Evolutionary conservation across 2,329 filamentous ascomycete genomes (phyloP), one percentile per base, ranked within the genome.

Genomic region (Aspergillus sojae): DNA sequence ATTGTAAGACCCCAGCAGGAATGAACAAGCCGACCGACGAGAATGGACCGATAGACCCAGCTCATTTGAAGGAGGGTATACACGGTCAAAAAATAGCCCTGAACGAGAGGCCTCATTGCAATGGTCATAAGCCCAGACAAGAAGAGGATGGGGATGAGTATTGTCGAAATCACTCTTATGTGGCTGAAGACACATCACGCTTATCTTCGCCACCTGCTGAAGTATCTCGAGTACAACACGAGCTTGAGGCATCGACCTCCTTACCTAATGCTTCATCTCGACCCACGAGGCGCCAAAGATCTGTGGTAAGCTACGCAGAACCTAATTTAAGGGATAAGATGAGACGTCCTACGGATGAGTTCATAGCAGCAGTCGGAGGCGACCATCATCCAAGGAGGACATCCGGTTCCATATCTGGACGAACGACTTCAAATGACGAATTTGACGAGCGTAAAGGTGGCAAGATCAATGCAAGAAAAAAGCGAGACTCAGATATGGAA

Each of bases 281-380:
- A 52, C 86, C 87, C 26, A 90, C 88, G 69, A 83, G 92, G 68
- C 86, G 92, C 67, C 86, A 87, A 55, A 84, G 90, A 70, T 80
- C 86, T 12, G 84, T 88, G 57, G 86, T 95, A 65, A 94, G 91
- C 80, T 95, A 95, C 75, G 90, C 91, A 12, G 91, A 94, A 75
- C 92, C 92, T 1, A 94, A 91, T 71, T 81, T 95, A 48, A 85
- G 90, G 65, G 90, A 89, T 73, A 95, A 95, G 79, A 94, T 95
- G 91, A 86, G 92, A 63, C 86, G 92, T 63, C 91, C 92, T 26
- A 91, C 89, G 1, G 92, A 92, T 73, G 88, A 92, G 67, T 78
- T 94, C 11, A 86, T 90, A 41, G 91, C 93, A 75, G 91, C 91
- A 1, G 91, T 94, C 16, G 79, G 85, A 12, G 88, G 86, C n/a